Base-by-base conservation (phyloP, 2,329 filamentous ascomycete genomes). In the Bimuria novae-zelandiae region DNA sequence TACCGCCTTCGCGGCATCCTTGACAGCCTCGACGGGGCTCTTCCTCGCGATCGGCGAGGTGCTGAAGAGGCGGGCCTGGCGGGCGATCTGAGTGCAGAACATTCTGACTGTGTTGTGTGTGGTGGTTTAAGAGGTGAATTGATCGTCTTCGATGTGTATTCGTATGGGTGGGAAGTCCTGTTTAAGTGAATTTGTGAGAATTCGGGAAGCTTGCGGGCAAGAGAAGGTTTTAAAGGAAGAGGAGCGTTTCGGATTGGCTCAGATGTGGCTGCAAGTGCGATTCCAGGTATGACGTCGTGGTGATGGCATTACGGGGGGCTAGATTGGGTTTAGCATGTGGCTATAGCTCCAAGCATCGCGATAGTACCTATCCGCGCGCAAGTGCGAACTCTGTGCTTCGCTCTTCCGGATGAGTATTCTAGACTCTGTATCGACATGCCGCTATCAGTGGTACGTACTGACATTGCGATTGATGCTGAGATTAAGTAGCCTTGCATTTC, bases 1-100 rank as follows among this genome's bases (percentile, higher is more conserved):
- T 17, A 82, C 82, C 49, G 76, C 77, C 74, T 86, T 84, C 41
- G 82, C 69, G 0, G 82, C 79, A 36, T 86, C 82, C 71, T 85
- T 86, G 60, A 80, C 80, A 6, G 75, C 67, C 39, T 86, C 82
- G 42, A 82, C 71, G 30, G 80, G 77, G 35, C 78, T 76, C 73
- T 82, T 85, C 48, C 81, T 73, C 17, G 71, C 64, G 39, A 72
- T 63, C 33, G 75, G 67, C 10, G 82, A 79, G 55, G 82, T 84
- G 65, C 80, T 82, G 75, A 87, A 83, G 48, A 77, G 75, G 70
- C 78, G 77, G 47, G 69, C 68, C 64, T 79, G 74, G 63, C 77
- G 74, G 64, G 70, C 64, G 62, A 78, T 59, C 44, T 73, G 71
- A 61, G 75, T 70, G 55, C 78, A 76, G 69, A 76, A 77, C 78